phyloP scores from a whole-genome alignment of 169 alveolate genomes.

The Eimeria zaria region DNA sequence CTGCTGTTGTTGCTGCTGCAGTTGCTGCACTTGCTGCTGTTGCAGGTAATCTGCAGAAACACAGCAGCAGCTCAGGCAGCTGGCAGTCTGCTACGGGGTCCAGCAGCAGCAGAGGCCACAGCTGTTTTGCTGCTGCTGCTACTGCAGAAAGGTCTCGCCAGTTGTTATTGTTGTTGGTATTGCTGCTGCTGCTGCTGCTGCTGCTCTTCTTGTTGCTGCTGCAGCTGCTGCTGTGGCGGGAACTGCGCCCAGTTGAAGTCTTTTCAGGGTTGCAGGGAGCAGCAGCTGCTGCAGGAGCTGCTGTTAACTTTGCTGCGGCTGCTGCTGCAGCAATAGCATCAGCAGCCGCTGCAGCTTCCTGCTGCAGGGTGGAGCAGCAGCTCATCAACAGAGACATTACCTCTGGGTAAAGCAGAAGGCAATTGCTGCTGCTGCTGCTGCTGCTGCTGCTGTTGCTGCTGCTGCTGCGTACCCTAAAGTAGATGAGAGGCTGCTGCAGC shows the following conservation, averaged over 20 bases:
- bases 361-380: constrained; percentile 33
- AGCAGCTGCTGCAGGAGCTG: constrained; percentile 18
- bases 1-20: constrained; percentile 28
- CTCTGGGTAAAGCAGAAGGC: constrained; percentile 40
- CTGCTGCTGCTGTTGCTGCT: constrained; percentile 62
- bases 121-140: constrained; percentile 64
- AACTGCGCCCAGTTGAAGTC: neutral
- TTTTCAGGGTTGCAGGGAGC: neutral
- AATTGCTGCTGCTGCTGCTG: constrained; percentile 23
- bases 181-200: constrained; percentile 17
- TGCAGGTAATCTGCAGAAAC: constrained; percentile 20
- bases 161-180: constrained; percentile 12
- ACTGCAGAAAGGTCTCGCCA: neutral
- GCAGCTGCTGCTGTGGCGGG: neutral
- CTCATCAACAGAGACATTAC: constrained; percentile 11
- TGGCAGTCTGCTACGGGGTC: constrained; percentile 65
- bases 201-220: too few relatives aligned
- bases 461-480: constrained; percentile 36
- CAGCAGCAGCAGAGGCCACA: constrained; percentile 63
- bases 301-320: neutral
- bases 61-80: constrained; percentile 53
- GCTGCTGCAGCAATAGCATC: constrained; percentile 20
- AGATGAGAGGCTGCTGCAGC: constrained; percentile 51
- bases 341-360: constrained; percentile 39
- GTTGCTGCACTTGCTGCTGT: constrained; percentile 21